A percentile compares a stretch with the other conserved stretches of the same genome.
Evolutionary conservation across 108 stramenopile genomes (phyloP).

Genomic region (Bacterosira constricta): DNA sequence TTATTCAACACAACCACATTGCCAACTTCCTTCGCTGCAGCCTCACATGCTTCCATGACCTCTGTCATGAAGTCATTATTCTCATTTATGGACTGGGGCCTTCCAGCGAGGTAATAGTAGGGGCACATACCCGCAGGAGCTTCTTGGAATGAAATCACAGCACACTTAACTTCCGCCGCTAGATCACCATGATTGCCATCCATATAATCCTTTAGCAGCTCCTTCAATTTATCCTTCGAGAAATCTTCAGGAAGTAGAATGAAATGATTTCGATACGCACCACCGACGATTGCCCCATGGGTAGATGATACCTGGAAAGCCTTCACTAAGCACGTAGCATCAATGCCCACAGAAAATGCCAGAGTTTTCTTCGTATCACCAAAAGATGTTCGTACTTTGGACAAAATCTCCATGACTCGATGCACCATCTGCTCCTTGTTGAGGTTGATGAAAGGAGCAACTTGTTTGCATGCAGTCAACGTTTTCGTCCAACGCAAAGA

Average conservation of each 20-base stretch:
- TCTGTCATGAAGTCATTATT: neutral
- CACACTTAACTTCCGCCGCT: neutral
- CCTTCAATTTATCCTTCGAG: neutral
- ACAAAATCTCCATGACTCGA: neutral
- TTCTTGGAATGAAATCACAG: conserved; percentile 3
- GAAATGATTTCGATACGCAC: neutral
- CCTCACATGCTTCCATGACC: neutral
- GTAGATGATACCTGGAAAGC: neutral
- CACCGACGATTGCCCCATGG: neutral
- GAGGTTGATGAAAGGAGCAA: neutral
- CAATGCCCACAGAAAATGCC: conserved; percentile 11
- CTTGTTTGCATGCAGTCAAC: neutral
- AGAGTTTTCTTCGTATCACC: neutral
- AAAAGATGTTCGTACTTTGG: neutral
- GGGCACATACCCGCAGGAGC: neutral
- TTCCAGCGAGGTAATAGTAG: neutral
- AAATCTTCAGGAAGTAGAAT: neutral
- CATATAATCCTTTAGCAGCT: neutral
- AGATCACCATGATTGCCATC: neutral
- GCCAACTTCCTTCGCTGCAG: conserved; percentile 8
- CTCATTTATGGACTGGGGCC: conserved; percentile 21
- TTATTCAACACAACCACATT: conserved; percentile 18
- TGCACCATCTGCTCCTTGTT: neutral
- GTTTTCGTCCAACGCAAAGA: neutral
- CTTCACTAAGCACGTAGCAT: neutral